Evolutionary conservation across 192 early-diverging fungal species (phyloP).

Genomic region (Coemansia sp.): DNA sequence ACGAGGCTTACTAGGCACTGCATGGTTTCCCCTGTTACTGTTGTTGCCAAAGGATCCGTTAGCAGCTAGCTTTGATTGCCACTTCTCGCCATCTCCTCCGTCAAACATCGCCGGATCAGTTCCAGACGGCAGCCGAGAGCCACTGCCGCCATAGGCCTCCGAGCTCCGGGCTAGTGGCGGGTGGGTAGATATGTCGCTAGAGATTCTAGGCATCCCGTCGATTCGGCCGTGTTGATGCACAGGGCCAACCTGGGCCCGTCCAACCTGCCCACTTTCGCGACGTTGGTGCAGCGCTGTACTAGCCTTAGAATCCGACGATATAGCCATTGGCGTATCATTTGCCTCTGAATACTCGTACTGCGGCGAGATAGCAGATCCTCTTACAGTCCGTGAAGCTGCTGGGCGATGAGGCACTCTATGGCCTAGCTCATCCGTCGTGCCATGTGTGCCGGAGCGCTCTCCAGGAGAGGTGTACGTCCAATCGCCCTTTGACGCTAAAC

Average conservation of each 20-base stretch:
- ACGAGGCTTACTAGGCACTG: background rate
- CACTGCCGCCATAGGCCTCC: background rate
- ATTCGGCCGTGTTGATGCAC: background rate
- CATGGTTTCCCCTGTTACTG: background rate
- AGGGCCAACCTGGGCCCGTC: background rate
- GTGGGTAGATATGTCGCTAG: background rate
- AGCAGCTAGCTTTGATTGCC: background rate
- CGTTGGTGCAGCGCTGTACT: slow-evolving; percentile 4
- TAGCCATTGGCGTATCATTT: slow-evolving; percentile 2
- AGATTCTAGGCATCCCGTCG: background rate
- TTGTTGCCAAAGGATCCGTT: background rate
- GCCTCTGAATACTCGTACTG: slow-evolving; percentile 2
- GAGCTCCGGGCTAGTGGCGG: background rate
- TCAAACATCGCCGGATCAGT: background rate
- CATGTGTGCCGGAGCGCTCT: slow-evolving; percentile 4
- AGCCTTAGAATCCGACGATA: slow-evolving; percentile 9
- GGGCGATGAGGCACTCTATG: slow-evolving; percentile 10
- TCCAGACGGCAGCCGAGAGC: background rate
- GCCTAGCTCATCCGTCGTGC: background rate
- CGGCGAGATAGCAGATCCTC: slow-evolving; percentile 10
- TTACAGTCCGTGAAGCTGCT: slow-evolving; percentile 10
- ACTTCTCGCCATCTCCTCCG: background rate
- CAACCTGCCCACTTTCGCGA: slow-evolving; percentile 14
- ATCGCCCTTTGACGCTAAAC: background rate
- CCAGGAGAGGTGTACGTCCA: slow-evolving; percentile 34